Base-by-base conservation (phyloP, 352 stramenopile species). In the Phytophthora macrochlamydospora region DNA sequence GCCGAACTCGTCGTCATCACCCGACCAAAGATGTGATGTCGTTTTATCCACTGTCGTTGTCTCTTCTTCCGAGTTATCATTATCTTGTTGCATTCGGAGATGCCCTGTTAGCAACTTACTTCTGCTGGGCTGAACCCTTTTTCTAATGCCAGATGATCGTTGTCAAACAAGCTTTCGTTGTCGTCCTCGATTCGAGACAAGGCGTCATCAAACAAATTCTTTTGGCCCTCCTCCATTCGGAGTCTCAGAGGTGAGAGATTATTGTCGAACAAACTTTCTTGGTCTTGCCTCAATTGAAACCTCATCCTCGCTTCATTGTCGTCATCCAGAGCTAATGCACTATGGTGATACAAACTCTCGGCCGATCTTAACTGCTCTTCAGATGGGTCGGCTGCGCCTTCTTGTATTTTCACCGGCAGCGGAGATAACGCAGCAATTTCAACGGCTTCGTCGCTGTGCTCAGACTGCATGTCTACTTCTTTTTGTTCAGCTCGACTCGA, bases 11-110 rank as follows among this genome's bases (percentile, higher is more conserved):
- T 31, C 46, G 24, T 31, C 32, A 12, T 35, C 46, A 32, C 37
- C 28, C 24, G 9, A n/a, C 18, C 18, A 24, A 24, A 24, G 18
- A 24, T 24, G 18, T 9, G 38, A 5, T 9, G 14, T 43, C 14
- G 50, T n/a, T 33, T 28, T 4, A 28, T 32, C 29, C 40, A 13
- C 3, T 53, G 62, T 65, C 8, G 58, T 76, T 30, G 70, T 55
- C 59, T 71, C 62, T 32, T 75, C 68, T 49, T 66, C 57, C 2
- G 68, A 69, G 13, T 61, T 73, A 6, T 53, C 57, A 4, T 62
- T 59, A 30, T 68, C 59, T 3, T 72, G 48, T 30, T 69, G 40
- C 49, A 65, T 63, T 7, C 13, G 40, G 38, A 63, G n/a, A 24
- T 24, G 18, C 18, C 18, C 18, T 24, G 18, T 24, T 24, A 24